These are phyloP conservation scores for Davidsoniella neocaledoniae DNA, from an alignment of 2,329 filamentous ascomycete genomes.

Conservation along the genomic window DNA sequence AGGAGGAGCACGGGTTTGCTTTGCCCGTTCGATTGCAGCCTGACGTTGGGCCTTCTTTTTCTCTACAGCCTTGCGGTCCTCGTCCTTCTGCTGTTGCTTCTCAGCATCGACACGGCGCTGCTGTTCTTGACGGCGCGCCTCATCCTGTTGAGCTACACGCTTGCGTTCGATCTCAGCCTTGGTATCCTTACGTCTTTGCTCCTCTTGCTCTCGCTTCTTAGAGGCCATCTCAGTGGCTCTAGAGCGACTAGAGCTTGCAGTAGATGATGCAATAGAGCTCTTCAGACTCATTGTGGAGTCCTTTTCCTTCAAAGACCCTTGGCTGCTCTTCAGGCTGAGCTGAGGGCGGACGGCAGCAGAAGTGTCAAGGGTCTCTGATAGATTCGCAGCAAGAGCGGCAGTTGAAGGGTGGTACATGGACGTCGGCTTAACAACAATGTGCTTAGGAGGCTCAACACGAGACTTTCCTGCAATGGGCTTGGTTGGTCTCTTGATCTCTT, in stretches of 20 bases:
- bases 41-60: slow-evolving; percentile 48
- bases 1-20: slow-evolving; percentile 45
- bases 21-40: slow-evolving; percentile 45
- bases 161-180: slow-evolving; percentile 72
- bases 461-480: slow-evolving; percentile 46
- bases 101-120: slow-evolving; percentile 38
- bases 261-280: slow-evolving; percentile 34
- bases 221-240: slow-evolving; percentile 61
- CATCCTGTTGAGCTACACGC: slow-evolving; percentile 47
- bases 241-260: slow-evolving; percentile 36
- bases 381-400: slow-evolving; percentile 37
- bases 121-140: slow-evolving; percentile 40
- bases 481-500: slow-evolving; percentile 40
- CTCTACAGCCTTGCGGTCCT: slow-evolving; percentile 45
- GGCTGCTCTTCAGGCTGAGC: slow-evolving; percentile 48
- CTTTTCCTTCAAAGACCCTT: slow-evolving; percentile 44
- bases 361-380: slow-evolving; percentile 35
- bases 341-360: slow-evolving; percentile 23
- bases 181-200: slow-evolving; percentile 64
- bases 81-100: slow-evolving; percentile 42
- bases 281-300: slow-evolving; percentile 43
- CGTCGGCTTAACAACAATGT: slow-evolving; percentile 53
- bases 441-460: slow-evolving; percentile 48
- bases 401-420: slow-evolving; percentile 46
- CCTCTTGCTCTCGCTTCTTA: slow-evolving; percentile 72